Evolutionary conservation across 1,284 basidiomycete genomes (phyloP), one percentile per base, ranked within the genome.

Genomic region (Amylostereum areolatum): DNA sequence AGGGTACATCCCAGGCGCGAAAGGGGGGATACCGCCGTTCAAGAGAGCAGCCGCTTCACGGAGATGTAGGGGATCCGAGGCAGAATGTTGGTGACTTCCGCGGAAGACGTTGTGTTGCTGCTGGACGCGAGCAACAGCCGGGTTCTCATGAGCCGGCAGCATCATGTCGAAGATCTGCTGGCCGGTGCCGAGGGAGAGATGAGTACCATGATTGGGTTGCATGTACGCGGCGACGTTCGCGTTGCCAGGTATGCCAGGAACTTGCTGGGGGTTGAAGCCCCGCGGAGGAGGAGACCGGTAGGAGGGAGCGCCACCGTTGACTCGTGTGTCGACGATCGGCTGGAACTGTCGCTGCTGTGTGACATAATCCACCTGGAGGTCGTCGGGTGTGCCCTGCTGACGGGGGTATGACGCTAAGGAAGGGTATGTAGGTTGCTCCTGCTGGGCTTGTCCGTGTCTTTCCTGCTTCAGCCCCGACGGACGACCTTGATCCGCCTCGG

Each of bases 91-190:
- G 61, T 89, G 87, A 33, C 75, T 77, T 35, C 72, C 73, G 37
- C 83, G 81, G 68, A 84, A 89, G 45, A 74, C 72, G 56, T 78
- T 80, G 60, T 83, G 81, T 58, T 85, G 85, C 58, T 87, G 85
- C 62, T 89, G 87, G 46, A 85, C 77, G 55, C 86, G 84, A 50
- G 78, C 75, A 52, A 86, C 78, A 25, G 83, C 78, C 39, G 85
- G 77, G 51, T 74, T 74, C 54, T 85, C 81, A 48, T 72, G 69
- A 52, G 74, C 63, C 8, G 83, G 79, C 45, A 83, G 66, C 75
- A 88, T 83, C 80, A 88, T 84, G 59, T 89, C 85, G 57, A 87
- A 89, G 52, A 88, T 58, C 58, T 88, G 86, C 59, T 87, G 85
- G 18, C 80, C 72, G 60, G 78, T 85, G 52, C 79, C 81, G 47